These are phyloP conservation scores for Haberlea rhodopensis DNA, from an alignment of 257 asterid genomes.

Conservation along the genomic window DNA sequence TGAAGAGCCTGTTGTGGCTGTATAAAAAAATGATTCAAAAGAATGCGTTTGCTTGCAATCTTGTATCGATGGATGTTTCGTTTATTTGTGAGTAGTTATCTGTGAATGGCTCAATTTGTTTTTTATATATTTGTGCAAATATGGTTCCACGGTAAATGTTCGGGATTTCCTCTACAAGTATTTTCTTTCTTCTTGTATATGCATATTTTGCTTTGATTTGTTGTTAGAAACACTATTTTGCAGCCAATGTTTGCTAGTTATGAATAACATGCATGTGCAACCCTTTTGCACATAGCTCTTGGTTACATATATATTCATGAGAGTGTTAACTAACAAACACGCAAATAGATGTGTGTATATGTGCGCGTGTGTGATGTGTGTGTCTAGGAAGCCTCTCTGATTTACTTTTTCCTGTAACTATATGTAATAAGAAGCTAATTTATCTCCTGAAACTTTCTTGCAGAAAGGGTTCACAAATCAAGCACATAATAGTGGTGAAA, in stretches of 20 bases:
- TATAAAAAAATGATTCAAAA: slow-evolving; percentile 15
- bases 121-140: too few relatives aligned
- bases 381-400: too few relatives aligned
- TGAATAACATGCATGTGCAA: not conserved
- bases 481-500: slow-evolving; percentile 41
- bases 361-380: too few relatives aligned
- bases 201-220: too few relatives aligned
- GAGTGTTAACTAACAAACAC: not conserved
- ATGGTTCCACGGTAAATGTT: not conserved
- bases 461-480: slow-evolving; percentile 49
- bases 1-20: slow-evolving; percentile 39
- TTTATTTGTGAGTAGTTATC: not conserved
- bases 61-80: not conserved
- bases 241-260: not conserved
- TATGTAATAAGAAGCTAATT: not conserved
- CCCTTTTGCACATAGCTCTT: not conserved
- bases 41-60: not conserved
- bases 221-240: not conserved
- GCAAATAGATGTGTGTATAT: too few relatives aligned
- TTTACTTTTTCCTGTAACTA: not conserved
- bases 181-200: too few relatives aligned
- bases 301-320: too few relatives aligned
- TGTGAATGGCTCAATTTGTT: not conserved
- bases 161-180: not conserved
- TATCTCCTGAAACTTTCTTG: not conserved